Conservation (phyloP, 2,329 filamentous ascomycete species). For the Sclerotinia minor region DNA sequence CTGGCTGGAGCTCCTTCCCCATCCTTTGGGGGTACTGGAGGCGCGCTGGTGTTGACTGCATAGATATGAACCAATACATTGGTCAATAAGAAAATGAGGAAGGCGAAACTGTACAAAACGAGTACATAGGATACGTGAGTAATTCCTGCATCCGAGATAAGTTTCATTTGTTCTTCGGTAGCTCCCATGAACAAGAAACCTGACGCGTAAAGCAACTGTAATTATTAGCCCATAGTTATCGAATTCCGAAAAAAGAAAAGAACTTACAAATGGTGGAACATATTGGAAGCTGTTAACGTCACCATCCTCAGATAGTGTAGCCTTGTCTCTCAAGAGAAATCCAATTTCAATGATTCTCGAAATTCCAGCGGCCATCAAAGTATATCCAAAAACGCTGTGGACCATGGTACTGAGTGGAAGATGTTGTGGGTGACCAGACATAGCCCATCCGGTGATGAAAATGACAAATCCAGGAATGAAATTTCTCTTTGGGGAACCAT, state of each 20-base stretch:
- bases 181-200: constrained; percentile 98
- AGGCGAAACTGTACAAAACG: constrained; percentile 86
- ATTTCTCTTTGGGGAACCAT: constrained; percentile 86
- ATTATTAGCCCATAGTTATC: constrained; percentile 35
- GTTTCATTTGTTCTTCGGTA: constrained; percentile 90
- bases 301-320: constrained; percentile 64
- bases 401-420: constrained; percentile 83
- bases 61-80: constrained; percentile 86
- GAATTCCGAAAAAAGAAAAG: neutral
- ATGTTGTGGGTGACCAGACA: constrained; percentile 87
- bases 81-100: constrained; percentile 86
- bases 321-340: constrained; percentile 77
- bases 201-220: constrained; percentile 80
- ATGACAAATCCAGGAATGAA: constrained; percentile 91
- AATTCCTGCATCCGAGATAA: constrained; percentile 72
- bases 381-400: constrained; percentile 89
- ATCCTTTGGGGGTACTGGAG: constrained; percentile 42
- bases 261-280: constrained; percentile 67
- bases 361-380: constrained; percentile 84
- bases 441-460: constrained; percentile 88
- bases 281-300: constrained; percentile 74
- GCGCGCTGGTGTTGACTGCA: constrained; percentile 55
- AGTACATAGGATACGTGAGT: constrained; percentile 91
- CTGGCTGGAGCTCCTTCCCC: constrained; percentile 31
- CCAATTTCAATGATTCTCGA: constrained; percentile 87